A percentile compares a stretch with the other conserved stretches of the same genome.
Conservation (phyloP, 2,329 filamentous ascomycete genomes). For the Pyrenophora tritici-repentis region DNA sequence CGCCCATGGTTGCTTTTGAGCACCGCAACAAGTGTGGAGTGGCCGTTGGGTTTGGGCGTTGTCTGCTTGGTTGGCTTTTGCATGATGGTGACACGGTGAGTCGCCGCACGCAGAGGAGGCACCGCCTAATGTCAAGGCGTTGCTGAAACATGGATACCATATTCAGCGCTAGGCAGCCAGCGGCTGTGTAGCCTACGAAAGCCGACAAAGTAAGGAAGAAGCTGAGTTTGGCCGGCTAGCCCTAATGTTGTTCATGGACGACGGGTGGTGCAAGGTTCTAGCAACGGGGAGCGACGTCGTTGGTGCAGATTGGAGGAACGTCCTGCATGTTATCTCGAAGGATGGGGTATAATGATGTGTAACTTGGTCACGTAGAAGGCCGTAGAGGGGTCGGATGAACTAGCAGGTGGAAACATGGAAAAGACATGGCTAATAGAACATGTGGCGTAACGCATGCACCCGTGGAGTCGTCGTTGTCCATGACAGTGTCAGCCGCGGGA, state of each 20-base stretch:
- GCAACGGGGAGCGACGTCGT: slow-evolving; percentile 14
- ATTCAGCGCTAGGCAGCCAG: slow-evolving; percentile 22
- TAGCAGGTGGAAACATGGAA: background rate
- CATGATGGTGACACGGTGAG: slow-evolving; percentile 26
- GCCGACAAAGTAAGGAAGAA: slow-evolving; percentile 27
- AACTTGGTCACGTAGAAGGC: slow-evolving; percentile 23
- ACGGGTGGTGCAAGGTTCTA: slow-evolving; percentile 11
- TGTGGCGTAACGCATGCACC: slow-evolving; percentile 16
- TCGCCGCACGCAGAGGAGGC: slow-evolving; percentile 17
- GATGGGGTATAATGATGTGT: slow-evolving; percentile 18
- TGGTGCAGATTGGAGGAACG: slow-evolving; percentile 22
- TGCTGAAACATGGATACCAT: slow-evolving; percentile 24
- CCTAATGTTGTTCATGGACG: slow-evolving; percentile 8
- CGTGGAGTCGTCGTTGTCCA: slow-evolving; percentile 2
- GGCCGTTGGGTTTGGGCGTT: slow-evolving; percentile 13
- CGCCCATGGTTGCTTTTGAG: slow-evolving; percentile 10
- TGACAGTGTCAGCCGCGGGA: slow-evolving; percentile 16
- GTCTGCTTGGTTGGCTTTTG: slow-evolving; percentile 25
- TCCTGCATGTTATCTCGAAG: slow-evolving; percentile 22
- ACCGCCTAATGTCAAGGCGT: slow-evolving; percentile 13
- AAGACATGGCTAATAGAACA: slow-evolving; percentile 11
- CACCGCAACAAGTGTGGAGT: slow-evolving; percentile 5
- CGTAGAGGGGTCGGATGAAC: slow-evolving; percentile 18
- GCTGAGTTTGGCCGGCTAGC: slow-evolving; percentile 26
- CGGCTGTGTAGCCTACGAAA: slow-evolving; percentile 27